A percentile compares a stretch with the other conserved stretches of the same genome.
Conservation (phyloP, 2,329 filamentous ascomycete species). For the Stagonosporopsis vannaccii region DNA sequence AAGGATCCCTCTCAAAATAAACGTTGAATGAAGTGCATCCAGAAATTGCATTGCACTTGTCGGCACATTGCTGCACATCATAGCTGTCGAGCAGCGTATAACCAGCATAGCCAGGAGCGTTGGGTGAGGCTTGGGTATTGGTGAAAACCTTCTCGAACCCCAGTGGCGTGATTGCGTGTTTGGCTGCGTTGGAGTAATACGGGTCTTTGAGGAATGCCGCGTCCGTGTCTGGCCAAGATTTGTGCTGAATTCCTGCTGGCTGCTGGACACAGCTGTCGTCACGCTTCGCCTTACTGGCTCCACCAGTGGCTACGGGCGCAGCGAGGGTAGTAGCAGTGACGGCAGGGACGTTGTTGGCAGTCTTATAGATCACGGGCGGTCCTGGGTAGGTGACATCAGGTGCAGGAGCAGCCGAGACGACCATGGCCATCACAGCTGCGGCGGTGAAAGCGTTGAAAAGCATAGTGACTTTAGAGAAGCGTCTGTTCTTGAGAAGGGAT, state of each 20-base stretch:
- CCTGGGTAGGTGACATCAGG: not conserved
- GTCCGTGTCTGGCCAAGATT: not conserved
- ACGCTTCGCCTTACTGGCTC: not conserved
- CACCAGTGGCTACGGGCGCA: not conserved
- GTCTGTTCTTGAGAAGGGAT: too few species aligned
- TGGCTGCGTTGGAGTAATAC: too few species aligned
- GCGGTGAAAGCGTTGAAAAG: not conserved
- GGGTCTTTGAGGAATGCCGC: not conserved
- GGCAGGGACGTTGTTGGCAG: not conserved
- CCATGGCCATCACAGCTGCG: not conserved
- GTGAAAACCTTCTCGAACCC: not conserved
- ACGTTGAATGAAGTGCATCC: slow-evolving; percentile 25
- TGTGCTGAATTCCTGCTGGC: not conserved
- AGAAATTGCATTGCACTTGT: slow-evolving; percentile 19
- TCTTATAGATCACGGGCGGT: not conserved
- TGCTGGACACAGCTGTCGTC: not conserved
- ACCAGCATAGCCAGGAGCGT: not conserved
- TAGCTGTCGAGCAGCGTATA: not conserved
- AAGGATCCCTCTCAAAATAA: slow-evolving; percentile 28
- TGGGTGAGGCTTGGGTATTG: not conserved
- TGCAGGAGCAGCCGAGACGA: not conserved
- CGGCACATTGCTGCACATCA: not conserved
- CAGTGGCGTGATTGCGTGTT: too few species aligned
- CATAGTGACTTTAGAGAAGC: not conserved
- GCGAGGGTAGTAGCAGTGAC: not conserved